These are phyloP conservation scores for Mycena capillaripes DNA, from an alignment of 768 basidiomycete genomes.

Conservation along the genomic window DNA sequence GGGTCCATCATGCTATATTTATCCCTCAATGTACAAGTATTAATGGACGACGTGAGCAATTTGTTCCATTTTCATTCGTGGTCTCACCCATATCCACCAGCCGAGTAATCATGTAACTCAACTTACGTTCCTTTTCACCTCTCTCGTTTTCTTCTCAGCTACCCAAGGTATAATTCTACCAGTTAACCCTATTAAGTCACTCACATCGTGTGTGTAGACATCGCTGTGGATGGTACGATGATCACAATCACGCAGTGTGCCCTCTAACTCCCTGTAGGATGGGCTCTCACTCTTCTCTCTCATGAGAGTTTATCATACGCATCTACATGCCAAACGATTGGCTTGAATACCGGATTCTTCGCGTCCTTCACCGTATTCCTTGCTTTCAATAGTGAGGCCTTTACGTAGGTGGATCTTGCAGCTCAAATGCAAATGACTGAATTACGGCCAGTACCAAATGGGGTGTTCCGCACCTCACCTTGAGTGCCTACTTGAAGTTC, in stretches of 20 bases:
- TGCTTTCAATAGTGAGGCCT: constrained; percentile 95
- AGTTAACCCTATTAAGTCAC: neutral
- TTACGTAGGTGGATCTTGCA: constrained; percentile 67
- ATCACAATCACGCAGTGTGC: constrained; percentile 32
- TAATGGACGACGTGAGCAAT: constrained; percentile 81
- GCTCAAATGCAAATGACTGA: constrained; percentile 6
- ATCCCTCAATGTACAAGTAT: constrained; percentile 77
- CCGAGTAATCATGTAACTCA: constrained; percentile 84
- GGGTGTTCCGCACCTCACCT: constrained; percentile 79
- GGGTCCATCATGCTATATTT: constrained; percentile 88
- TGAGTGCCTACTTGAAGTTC: constrained; percentile 88
- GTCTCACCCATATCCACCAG: constrained; percentile 58
- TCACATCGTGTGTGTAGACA: constrained; percentile 70
- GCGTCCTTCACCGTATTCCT: constrained; percentile 97
- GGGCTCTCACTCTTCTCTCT: constrained; percentile 89
- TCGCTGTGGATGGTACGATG: constrained; percentile 92
- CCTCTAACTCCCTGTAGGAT: constrained; percentile 58
- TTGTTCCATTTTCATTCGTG: constrained; percentile 24
- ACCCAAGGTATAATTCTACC: constrained; percentile 83
- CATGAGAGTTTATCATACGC: constrained; percentile 96
- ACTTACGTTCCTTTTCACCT: constrained; percentile 88
- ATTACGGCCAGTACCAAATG: constrained; percentile 68
- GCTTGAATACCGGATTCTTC: constrained; percentile 95
- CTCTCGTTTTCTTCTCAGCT: constrained; percentile 94
- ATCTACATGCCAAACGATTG: constrained; percentile 98